A percentile compares a stretch with the other conserved stretches of the same genome.
Conservation (phyloP, 345 rosid species). For the Euphorbia lathyris region DNA sequence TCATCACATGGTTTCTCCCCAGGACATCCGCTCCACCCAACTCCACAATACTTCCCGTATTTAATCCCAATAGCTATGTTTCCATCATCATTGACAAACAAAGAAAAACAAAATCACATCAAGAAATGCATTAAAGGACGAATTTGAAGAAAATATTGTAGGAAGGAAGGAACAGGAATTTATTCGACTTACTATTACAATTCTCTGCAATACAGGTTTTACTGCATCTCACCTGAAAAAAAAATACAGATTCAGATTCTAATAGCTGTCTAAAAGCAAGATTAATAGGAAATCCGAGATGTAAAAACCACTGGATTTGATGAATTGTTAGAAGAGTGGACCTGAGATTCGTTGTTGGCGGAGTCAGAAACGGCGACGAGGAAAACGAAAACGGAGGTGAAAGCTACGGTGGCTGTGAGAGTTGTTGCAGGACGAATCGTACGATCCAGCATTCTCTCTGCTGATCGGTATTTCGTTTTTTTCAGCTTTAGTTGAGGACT, state of each 20-base stretch:
- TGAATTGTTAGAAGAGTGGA: too few relatives aligned
- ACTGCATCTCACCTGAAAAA: constrained; percentile 66
- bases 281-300: background rate
- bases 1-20: constrained; percentile 89
- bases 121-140: too few relatives aligned
- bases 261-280: background rate
- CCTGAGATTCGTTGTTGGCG: constrained; percentile 44
- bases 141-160: background rate
- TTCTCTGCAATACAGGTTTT: constrained; percentile 58
- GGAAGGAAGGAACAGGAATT: background rate
- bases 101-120: background rate
- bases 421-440: constrained; percentile 14
- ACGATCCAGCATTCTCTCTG: constrained; percentile 19
- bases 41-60: constrained; percentile 95
- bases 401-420: constrained; percentile 24
- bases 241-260: background rate
- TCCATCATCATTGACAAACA: background rate
- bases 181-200: constrained; percentile 52
- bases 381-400: constrained; percentile 39
- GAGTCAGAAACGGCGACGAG: constrained; percentile 27
- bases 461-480: constrained; percentile 7
- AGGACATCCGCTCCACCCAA: constrained; percentile 83
- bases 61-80: constrained; percentile 59
- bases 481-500: background rate
- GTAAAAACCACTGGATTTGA: background rate